Conservation (phyloP, 352 stramenopile genomes). For the Globisporangium recalcitrans region DNA sequence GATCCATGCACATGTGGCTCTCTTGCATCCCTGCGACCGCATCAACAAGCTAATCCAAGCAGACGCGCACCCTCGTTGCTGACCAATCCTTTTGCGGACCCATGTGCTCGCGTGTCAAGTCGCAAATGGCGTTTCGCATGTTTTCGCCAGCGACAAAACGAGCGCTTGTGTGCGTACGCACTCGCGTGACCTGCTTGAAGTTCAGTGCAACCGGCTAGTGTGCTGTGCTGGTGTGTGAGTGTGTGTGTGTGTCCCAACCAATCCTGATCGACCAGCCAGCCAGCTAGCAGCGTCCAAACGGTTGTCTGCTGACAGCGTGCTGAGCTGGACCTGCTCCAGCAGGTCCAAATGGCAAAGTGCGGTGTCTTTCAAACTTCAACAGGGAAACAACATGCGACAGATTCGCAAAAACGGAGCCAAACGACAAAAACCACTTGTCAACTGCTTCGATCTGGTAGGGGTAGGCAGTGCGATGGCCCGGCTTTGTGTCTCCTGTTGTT, state of each 20-base stretch:
- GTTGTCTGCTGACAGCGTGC: too few relatives aligned
- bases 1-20: background rate
- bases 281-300: background rate
- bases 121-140: constrained; percentile 6
- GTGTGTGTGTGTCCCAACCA: background rate
- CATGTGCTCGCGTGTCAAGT: constrained; percentile 2
- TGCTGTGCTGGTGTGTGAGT: background rate
- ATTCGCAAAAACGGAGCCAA: background rate
- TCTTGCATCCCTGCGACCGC: background rate
- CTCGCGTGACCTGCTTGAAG: background rate
- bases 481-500: background rate
- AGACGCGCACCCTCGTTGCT: background rate
- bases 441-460: background rate
- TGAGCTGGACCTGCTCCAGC: background rate
- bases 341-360: background rate
- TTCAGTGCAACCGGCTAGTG: background rate
- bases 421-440: background rate
- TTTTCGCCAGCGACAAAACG: background rate
- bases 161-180: background rate
- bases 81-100: constrained; percentile 2
- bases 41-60: constrained; percentile 3
- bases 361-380: background rate
- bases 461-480: background rate
- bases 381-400: background rate
- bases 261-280: too few relatives aligned